Evolutionary conservation across 2,329 filamentous ascomycete genomes (phyloP).

Genomic region (Exserohilum turcica): DNA sequence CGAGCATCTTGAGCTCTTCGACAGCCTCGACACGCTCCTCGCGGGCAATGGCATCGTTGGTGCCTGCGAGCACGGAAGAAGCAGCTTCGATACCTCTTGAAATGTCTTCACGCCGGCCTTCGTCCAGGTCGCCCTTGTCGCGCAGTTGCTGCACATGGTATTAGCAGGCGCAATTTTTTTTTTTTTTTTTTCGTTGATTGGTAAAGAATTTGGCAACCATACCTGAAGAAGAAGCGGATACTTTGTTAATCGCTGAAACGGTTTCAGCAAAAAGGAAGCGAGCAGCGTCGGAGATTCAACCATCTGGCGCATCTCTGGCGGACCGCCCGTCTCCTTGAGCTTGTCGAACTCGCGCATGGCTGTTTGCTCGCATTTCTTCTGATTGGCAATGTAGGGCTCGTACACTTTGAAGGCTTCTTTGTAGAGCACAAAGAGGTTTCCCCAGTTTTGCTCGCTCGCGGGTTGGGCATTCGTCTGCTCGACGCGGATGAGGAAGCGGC

Average conservation of each 20-base stretch:
- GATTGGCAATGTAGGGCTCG: slow-evolving; percentile 96
- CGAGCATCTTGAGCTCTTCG: slow-evolving; percentile 77
- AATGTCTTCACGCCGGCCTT: slow-evolving; percentile 73
- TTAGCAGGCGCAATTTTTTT: slow-evolving; percentile 10
- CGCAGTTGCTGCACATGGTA: slow-evolving; percentile 68
- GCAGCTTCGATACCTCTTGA: slow-evolving; percentile 78
- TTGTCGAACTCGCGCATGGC: slow-evolving; percentile 87
- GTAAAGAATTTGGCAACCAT: slow-evolving; percentile 25
- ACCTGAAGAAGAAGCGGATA: slow-evolving; percentile 90
- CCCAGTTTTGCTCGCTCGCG: slow-evolving; percentile 83
- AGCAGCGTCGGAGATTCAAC: slow-evolving; percentile 85
- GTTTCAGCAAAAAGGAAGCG: slow-evolving; percentile 92
- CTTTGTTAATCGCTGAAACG: slow-evolving; percentile 93
- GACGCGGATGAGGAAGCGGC: slow-evolving; percentile 91
- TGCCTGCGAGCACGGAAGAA: slow-evolving; percentile 78
- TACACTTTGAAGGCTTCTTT: slow-evolving; percentile 91
- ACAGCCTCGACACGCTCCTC: slow-evolving; percentile 84
- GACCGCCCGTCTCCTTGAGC: slow-evolving; percentile 74
- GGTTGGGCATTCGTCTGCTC: slow-evolving; percentile 92
- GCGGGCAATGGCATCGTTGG: slow-evolving; percentile 88
- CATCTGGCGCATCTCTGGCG: slow-evolving; percentile 67
- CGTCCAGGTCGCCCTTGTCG: slow-evolving; percentile 79
- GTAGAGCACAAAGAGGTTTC: slow-evolving; percentile 83
- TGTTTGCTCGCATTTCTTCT: slow-evolving; percentile 85
- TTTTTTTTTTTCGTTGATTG: no score